Conservation (phyloP, 352 stramenopile species). For the Globisporangium carolinianum region DNA sequence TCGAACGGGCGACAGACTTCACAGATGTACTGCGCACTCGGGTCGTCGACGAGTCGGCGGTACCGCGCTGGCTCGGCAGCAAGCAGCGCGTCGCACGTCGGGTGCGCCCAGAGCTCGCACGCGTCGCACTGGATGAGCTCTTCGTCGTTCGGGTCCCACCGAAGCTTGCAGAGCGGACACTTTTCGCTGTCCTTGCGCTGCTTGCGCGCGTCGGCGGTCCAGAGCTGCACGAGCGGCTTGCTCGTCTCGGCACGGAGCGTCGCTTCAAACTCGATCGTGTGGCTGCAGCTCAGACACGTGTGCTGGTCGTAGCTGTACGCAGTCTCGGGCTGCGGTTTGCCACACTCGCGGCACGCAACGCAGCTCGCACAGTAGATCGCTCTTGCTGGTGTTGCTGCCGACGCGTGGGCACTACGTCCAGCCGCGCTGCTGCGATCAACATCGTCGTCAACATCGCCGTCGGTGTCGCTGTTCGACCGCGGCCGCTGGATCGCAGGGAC, state of each 20-base stretch:
- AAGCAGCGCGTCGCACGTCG: conserved; percentile 61
- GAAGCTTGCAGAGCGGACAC: conserved; percentile 66
- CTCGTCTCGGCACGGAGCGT: conserved; percentile 40
- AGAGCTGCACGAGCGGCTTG: conserved; percentile 51
- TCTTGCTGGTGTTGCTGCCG: background rate
- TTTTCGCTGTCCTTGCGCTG: conserved; percentile 61
- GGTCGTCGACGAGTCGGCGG: conserved; percentile 52
- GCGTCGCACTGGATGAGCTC: conserved; percentile 86
- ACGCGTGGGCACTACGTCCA: conserved; percentile 1
- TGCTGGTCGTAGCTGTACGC: conserved; percentile 59
- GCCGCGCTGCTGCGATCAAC: background rate
- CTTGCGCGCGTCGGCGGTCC: conserved; percentile 38
- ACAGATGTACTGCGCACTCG: conserved; percentile 71
- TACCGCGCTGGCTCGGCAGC: conserved; percentile 54
- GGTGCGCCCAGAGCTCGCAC: conserved; percentile 81
- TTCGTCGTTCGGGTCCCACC: conserved; percentile 66
- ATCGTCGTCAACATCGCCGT: background rate
- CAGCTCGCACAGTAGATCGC: conserved; percentile 63
- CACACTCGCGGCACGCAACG: conserved; percentile 52
- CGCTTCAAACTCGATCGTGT: conserved; percentile 41
- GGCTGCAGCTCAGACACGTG: conserved; percentile 55
- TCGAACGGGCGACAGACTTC: conserved; percentile 55
- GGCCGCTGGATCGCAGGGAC: conserved; percentile 24
- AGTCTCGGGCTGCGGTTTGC: conserved; percentile 28
- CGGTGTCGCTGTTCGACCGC: conserved; percentile 6